Evolutionary conservation across 331 rosid genomes (phyloP).

Genomic region (Telfairia occidentalis): DNA sequence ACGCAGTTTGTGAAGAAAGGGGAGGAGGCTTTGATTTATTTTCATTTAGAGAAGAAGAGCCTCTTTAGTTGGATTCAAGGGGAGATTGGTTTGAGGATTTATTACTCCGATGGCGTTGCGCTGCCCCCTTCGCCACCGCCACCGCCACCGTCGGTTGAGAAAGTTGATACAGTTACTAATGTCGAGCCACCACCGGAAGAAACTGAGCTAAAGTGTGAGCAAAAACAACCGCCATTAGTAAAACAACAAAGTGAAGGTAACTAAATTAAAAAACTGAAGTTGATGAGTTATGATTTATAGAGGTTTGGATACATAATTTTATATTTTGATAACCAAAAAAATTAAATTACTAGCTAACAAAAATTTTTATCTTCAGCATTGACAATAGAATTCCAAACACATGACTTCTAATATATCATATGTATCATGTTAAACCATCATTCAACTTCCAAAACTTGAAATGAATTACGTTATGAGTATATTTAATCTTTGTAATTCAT

Average conservation of each 20-base stretch:
- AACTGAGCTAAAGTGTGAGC: neutral
- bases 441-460: too few species aligned
- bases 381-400: too few species aligned
- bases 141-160: constrained; percentile 7
- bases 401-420: too few species aligned
- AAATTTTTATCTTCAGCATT: too few species aligned
- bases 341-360: too few species aligned
- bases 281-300: too few species aligned
- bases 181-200: neutral
- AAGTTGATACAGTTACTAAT: neutral
- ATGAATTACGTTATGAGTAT: too few species aligned
- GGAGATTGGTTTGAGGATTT: constrained; percentile 65
- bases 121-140: neutral
- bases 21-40: constrained; percentile 80
- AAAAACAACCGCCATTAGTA: neutral
- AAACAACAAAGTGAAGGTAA: neutral
- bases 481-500: too few species aligned
- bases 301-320: too few species aligned
- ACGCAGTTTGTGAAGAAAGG: constrained; percentile 65
- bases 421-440: too few species aligned
- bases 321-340: too few species aligned
- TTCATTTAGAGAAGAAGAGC: constrained; percentile 46
- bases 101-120: constrained; percentile 30
- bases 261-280: too few species aligned
- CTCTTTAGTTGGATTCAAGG: constrained; percentile 50